phyloP scores from a whole-genome alignment of 179 eudicot genomes.

The Silene vulgaris region DNA sequence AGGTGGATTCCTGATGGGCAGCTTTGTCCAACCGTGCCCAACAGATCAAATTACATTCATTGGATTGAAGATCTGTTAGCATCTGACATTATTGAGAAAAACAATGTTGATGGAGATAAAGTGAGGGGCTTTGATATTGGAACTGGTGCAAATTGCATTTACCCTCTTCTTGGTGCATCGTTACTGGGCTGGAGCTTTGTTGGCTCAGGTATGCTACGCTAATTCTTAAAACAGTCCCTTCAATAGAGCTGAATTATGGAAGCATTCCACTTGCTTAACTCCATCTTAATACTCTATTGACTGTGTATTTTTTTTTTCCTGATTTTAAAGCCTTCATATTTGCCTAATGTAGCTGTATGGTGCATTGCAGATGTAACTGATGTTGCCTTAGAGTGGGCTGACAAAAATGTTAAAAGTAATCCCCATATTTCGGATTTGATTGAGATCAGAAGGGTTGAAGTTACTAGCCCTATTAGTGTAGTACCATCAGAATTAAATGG shows the following conservation, averaged over 20 bases:
- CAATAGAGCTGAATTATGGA: too few relatives aligned
- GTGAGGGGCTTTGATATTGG: constrained; percentile 90
- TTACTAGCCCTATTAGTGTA: constrained; percentile 10
- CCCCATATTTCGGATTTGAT: constrained; percentile 69
- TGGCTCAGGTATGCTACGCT: constrained; percentile 58
- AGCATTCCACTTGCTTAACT: background rate
- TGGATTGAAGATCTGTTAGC: constrained; percentile 90
- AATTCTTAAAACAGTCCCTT: background rate
- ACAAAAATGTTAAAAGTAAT: constrained; percentile 62
- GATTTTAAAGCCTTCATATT: background rate
- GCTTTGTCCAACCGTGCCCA: constrained; percentile 98
- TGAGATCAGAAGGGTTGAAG: constrained; percentile 61
- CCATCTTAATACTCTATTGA: background rate
- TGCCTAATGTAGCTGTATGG: constrained; percentile 13
- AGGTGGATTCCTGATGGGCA: constrained; percentile 99
- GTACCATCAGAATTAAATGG: background rate
- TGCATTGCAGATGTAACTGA: constrained; percentile 61
- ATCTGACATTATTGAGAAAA: constrained; percentile 55
- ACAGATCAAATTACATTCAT: constrained; percentile 89
- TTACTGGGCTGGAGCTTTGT: constrained; percentile 82
- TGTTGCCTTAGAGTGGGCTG: constrained; percentile 89
- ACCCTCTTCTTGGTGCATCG: constrained; percentile 95
- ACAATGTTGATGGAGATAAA: constrained; percentile 29
- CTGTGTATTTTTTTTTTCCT: background rate
- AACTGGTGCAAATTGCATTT: constrained; percentile 92